Conservation (phyloP, 148 eudicot genomes). For the Polygonum aviculare region DNA sequence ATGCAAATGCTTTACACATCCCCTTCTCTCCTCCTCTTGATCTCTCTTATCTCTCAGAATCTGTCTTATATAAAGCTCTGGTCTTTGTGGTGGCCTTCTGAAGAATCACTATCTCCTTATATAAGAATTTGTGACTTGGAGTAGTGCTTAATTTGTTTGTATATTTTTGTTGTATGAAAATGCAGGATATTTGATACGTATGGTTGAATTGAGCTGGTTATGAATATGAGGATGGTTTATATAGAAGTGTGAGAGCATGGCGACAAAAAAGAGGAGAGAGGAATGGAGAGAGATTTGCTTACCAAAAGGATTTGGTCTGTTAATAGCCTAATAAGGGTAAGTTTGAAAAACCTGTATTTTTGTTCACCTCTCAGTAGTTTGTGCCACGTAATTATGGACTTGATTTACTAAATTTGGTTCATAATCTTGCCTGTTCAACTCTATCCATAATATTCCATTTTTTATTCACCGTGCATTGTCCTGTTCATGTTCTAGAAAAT, state of each 20-base stretch:
- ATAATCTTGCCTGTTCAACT: not conserved
- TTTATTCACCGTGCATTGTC: not conserved
- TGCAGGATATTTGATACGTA: constrained; percentile 4
- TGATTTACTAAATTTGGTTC: not conserved
- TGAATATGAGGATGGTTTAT: not conserved
- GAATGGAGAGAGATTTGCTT: not conserved
- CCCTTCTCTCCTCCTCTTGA: constrained; percentile 4
- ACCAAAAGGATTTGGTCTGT: not conserved
- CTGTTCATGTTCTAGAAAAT: not conserved
- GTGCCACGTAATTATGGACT: not conserved
- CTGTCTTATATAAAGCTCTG: not conserved
- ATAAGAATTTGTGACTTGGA: not conserved
- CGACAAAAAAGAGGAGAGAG: not conserved
- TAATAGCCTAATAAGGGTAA: not conserved
- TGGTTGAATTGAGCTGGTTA: not conserved
- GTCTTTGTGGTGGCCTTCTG: constrained; percentile 4
- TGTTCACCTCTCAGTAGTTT: not conserved
- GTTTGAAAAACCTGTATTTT: not conserved
- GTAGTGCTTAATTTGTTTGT: not conserved
- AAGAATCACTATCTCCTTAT: constrained; percentile 8
- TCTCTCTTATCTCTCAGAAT: not conserved
- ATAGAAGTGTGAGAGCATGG: not conserved
- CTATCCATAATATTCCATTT: not conserved
- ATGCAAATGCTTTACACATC: constrained; percentile 5
- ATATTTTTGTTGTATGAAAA: not conserved